Conservation (phyloP, 179 eudicot species). For the Silene coronaria region DNA sequence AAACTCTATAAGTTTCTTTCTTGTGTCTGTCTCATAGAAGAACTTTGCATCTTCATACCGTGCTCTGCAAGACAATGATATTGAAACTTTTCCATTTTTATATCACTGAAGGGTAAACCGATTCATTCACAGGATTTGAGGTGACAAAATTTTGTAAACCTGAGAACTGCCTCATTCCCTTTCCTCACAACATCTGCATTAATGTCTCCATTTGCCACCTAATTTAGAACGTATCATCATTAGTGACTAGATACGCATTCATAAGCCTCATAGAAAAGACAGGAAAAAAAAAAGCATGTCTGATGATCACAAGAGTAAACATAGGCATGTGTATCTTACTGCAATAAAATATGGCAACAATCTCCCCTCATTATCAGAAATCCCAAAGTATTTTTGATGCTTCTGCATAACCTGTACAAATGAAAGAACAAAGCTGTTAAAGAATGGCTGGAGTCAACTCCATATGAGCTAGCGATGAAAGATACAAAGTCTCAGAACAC, state of each 20-base stretch:
- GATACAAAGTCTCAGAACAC: background rate
- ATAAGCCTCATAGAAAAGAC: background rate
- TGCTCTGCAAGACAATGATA: slow-evolving; percentile 50
- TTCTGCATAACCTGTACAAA: slow-evolving; percentile 92
- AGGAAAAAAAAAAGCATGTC: slow-evolving; percentile 11
- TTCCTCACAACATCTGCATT: slow-evolving; percentile 63
- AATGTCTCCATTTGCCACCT: slow-evolving; percentile 97
- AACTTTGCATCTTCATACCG: slow-evolving; percentile 99
- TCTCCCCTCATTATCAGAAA: slow-evolving; percentile 52
- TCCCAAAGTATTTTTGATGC: slow-evolving; percentile 96
- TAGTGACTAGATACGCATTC: background rate
- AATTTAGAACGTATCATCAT: slow-evolving; percentile 7
- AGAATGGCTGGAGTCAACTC: background rate
- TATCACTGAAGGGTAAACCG: background rate
- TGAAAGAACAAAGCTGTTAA: slow-evolving; percentile 5
- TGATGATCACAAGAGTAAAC: slow-evolving; percentile 4
- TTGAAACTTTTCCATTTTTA: background rate
- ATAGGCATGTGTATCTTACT: slow-evolving; percentile 40
- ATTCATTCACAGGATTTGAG: background rate
- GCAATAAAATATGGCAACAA: slow-evolving; percentile 87
- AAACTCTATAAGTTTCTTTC: slow-evolving; percentile 76
- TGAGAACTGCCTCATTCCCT: slow-evolving; percentile 99
- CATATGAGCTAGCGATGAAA: background rate
- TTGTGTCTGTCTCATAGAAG: slow-evolving; percentile 81
- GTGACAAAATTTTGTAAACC: slow-evolving; percentile 33